Conservation (phyloP, 805 yeast genomes). For the Scheffersomyces ergatensis region DNA sequence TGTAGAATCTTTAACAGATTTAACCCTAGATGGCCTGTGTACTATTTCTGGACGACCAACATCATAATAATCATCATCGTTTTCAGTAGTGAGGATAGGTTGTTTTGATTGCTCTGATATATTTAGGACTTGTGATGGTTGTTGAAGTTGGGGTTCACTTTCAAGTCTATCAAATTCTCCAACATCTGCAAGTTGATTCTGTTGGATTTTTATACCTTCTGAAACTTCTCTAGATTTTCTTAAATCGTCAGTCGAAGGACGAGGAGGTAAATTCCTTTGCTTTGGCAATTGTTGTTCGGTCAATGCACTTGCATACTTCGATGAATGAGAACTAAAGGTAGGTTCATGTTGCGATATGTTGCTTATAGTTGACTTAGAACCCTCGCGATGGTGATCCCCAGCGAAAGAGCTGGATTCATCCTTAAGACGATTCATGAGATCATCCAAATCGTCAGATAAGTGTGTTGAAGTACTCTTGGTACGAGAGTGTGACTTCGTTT, state of each 20-base stretch:
- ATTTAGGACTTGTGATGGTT: background rate
- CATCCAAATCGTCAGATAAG: constrained; percentile 36
- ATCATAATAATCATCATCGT: constrained; percentile 37
- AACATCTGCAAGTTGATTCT: no score
- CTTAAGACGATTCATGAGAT: constrained; percentile 34
- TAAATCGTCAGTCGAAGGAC: constrained; percentile 6
- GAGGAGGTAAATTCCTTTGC: constrained; percentile 4
- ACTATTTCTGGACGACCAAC: constrained; percentile 35
- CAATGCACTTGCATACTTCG: background rate
- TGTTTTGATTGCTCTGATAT: background rate
- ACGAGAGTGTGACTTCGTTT: constrained; percentile 3
- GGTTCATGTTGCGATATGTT: background rate
- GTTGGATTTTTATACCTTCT: background rate
- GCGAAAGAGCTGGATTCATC: background rate
- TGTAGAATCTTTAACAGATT: constrained; percentile 31
- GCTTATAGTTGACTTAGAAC: background rate
- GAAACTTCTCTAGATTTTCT: constrained; percentile 7
- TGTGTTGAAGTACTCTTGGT: constrained; percentile 21
- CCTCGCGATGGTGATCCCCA: background rate
- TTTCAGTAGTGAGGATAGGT: constrained; percentile 1
- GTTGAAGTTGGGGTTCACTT: no score
- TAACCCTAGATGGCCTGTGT: constrained; percentile 28
- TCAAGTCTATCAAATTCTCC: no score
- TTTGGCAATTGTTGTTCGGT: background rate
- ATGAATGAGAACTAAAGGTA: background rate